These are phyloP conservation scores for Senecio squalidus DNA, from an alignment of 140 eudicot genomes.

Conservation along the genomic window DNA sequence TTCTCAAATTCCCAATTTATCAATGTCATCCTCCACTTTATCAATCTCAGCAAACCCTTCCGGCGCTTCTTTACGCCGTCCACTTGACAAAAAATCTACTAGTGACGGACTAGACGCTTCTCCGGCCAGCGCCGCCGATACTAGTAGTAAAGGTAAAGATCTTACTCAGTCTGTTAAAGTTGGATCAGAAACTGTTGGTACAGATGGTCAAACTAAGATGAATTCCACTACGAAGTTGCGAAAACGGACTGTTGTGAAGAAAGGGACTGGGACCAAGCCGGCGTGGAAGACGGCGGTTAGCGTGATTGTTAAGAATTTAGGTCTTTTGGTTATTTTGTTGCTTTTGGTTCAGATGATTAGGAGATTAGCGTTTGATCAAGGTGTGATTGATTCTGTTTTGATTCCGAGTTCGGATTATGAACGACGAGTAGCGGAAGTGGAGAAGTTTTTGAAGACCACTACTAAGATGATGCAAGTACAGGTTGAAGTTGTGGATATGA, in stretches of 20 bases:
- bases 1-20: background rate
- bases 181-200: constrained; percentile 28
- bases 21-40: constrained; percentile 80
- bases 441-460: constrained; percentile 51
- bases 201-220: too few relatives aligned
- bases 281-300: constrained; percentile 70
- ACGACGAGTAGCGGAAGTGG: constrained; percentile 64
- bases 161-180: constrained; percentile 32
- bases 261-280: constrained; percentile 29
- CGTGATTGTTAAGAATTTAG: constrained; percentile 56
- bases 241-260: constrained; percentile 26
- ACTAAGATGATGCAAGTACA: constrained; percentile 73
- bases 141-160: constrained; percentile 28
- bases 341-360: constrained; percentile 65
- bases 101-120: constrained; percentile 23
- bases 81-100: constrained; percentile 36
- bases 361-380: constrained; percentile 31
- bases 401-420: constrained; percentile 46
- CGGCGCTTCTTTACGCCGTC: constrained; percentile 46
- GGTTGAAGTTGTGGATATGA: constrained; percentile 63
- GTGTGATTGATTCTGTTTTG: constrained; percentile 11
- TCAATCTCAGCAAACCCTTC: constrained; percentile 69
- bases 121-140: constrained; percentile 21
- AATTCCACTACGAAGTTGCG: constrained; percentile 23
- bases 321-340: constrained; percentile 42